These are phyloP conservation scores for Kondoa subrosea DNA, from an alignment of 768 basidiomycete genomes.

Conservation along the genomic window DNA sequence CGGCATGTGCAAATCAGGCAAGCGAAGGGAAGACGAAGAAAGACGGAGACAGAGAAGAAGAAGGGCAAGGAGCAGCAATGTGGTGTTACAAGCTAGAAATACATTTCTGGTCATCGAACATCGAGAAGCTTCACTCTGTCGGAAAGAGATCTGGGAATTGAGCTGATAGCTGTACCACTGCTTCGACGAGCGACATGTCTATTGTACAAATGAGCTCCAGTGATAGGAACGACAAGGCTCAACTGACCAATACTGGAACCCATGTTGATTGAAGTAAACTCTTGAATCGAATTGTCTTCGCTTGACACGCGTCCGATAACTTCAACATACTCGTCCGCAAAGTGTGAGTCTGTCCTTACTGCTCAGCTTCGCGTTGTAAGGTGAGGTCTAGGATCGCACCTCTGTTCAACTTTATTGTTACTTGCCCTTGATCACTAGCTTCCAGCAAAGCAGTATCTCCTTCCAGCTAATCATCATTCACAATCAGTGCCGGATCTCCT, in stretches of 20 bases:
- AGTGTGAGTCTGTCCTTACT: conserved; percentile 12
- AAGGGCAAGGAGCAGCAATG: no score
- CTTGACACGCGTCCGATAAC: conserved; percentile 20
- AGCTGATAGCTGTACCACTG: background rate
- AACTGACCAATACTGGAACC: background rate
- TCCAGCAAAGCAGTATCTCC: conserved; percentile 14
- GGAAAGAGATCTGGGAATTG: conserved; percentile 5
- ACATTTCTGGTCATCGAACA: background rate
- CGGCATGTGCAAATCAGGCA: no score
- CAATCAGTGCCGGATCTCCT: background rate
- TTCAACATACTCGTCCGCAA: conserved; percentile 20
- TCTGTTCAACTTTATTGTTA: conserved; percentile 8
- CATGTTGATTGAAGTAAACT: conserved; percentile 14
- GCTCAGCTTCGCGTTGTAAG: background rate
- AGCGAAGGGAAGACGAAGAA: no score
- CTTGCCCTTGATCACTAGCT: conserved; percentile 17
- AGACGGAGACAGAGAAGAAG: no score
- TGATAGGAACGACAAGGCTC: background rate
- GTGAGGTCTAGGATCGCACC: background rate
- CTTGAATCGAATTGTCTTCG: conserved; percentile 17
- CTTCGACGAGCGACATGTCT: conserved; percentile 7
- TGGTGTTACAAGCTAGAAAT: no score
- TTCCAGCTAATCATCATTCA: conserved; percentile 1
- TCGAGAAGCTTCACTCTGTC: background rate
- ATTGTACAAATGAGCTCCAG: background rate